Conservation (phyloP, 1,139 yeast genomes). For the Yamadazyma atmosphaerica region DNA sequence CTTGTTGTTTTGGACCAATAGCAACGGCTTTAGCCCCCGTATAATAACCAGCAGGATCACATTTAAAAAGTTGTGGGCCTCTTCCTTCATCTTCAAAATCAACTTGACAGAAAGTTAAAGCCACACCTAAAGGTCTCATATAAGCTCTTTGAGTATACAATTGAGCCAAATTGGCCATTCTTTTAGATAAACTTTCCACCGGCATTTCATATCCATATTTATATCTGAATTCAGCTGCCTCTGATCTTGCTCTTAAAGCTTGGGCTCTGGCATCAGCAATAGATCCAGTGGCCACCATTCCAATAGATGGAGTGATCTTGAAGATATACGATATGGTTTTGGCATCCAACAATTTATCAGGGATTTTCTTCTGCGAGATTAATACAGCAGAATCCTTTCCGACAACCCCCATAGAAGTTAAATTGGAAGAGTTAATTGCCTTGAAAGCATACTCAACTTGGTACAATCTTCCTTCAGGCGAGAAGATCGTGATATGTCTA, state of each 20-base stretch:
- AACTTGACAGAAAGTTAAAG: conserved; percentile 81
- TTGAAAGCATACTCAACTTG: conserved; percentile 98
- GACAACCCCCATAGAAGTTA: conserved; percentile 83
- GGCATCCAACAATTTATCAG: conserved; percentile 90
- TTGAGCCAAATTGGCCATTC: conserved; percentile 94
- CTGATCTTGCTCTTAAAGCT: conserved; percentile 86
- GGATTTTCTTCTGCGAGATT: conserved; percentile 92
- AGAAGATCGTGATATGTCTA: conserved; percentile 96
- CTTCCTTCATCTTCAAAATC: conserved; percentile 69
- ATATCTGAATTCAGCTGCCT: conserved; percentile 93
- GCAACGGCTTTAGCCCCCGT: conserved; percentile 91
- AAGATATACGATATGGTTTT: conserved; percentile 82
- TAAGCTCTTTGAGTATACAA: conserved; percentile 98
- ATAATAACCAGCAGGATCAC: conserved; percentile 97
- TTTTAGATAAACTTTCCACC: conserved; percentile 86
- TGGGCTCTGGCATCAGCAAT: conserved; percentile 95
- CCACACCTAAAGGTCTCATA: conserved; percentile 96
- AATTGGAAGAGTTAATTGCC: conserved; percentile 90
- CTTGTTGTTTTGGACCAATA: conserved; percentile 97
- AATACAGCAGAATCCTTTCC: conserved; percentile 91
- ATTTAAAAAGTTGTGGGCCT: conserved; percentile 90
- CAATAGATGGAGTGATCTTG: conserved; percentile 77
- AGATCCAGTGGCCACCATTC: conserved; percentile 93
- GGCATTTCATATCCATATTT: conserved; percentile 98
- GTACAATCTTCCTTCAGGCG: conserved; percentile 96